Evolutionary conservation across 805 yeast genomes (phyloP).

Genomic region (Ogataea degrootiae): DNA sequence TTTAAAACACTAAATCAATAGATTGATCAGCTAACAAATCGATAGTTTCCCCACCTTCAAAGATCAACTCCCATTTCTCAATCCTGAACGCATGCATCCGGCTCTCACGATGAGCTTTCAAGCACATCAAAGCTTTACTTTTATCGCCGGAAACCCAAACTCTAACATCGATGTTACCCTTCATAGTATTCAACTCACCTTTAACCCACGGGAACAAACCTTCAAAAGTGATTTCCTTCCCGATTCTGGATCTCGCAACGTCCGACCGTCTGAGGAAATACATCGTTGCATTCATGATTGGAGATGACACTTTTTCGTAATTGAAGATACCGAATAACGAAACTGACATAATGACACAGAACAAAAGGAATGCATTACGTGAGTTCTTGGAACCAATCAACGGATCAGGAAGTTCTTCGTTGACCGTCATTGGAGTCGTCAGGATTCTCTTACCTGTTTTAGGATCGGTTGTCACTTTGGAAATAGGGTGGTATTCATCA

Average conservation of each 20-base stretch:
- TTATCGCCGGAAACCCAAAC: slow-evolving; percentile 69
- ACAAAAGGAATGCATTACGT: slow-evolving; percentile 50
- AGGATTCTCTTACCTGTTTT: slow-evolving; percentile 17
- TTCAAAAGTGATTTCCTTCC: slow-evolving; percentile 69
- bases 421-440: slow-evolving; percentile 53
- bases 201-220: slow-evolving; percentile 83
- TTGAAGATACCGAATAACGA: slow-evolving; percentile 71
- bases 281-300: slow-evolving; percentile 80
- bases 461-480: slow-evolving; percentile 17
- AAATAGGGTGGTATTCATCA: slow-evolving; percentile 18
- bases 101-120: slow-evolving; percentile 68
- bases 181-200: slow-evolving; percentile 80
- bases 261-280: slow-evolving; percentile 78
- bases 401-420: slow-evolving; percentile 78
- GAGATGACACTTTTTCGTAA: slow-evolving; percentile 88
- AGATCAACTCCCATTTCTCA: slow-evolving; percentile 56
- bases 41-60: slow-evolving; percentile 36
- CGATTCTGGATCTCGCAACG: slow-evolving; percentile 57
- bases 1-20: slow-evolving; percentile 22
- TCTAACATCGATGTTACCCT: slow-evolving; percentile 70
- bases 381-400: slow-evolving; percentile 48
- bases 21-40: slow-evolving; percentile 48
- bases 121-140: slow-evolving; percentile 47
- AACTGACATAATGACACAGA: slow-evolving; percentile 48
- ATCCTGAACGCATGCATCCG: slow-evolving; percentile 54